phyloP scores from a whole-genome alignment of 2,329 filamentous ascomycete species.

The Ceratocystis cacaofunesta region DNA sequence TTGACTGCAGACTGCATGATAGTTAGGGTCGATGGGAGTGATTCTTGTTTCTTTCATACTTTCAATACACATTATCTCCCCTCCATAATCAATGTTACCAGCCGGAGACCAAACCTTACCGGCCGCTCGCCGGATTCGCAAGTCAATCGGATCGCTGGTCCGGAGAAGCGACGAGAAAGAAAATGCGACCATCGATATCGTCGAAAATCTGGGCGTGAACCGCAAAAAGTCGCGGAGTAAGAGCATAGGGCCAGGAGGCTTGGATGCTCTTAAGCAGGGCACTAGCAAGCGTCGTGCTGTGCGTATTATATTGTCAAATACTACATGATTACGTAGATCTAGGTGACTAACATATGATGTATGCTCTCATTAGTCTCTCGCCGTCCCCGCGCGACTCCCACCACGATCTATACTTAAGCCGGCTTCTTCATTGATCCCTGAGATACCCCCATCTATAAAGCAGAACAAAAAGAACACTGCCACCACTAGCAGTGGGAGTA shows the following conservation, averaged over 20 bases:
- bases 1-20: not conserved
- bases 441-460: constrained; percentile 38
- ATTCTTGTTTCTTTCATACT: not conserved
- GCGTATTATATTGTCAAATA: constrained; percentile 23
- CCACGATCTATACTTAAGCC: constrained; percentile 69
- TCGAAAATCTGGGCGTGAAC: constrained; percentile 35
- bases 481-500: not conserved
- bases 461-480: constrained; percentile 6
- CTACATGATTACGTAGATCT: not conserved
- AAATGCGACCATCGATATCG: constrained; percentile 57
- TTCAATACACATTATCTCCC: not conserved
- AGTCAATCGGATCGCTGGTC: constrained; percentile 50
- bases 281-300: constrained; percentile 70
- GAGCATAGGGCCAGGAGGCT: constrained; percentile 82
- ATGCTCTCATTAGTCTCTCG: constrained; percentile 34
- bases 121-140: constrained; percentile 45
- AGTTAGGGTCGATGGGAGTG: not conserved
- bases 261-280: constrained; percentile 64
- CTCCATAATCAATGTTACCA: constrained; percentile 1
- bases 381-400: constrained; percentile 34
- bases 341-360: not conserved
- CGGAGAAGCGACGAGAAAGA: constrained; percentile 49
- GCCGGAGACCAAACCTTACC: constrained; percentile 31
- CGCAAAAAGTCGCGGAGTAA: constrained; percentile 75
- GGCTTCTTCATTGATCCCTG: constrained; percentile 47